phyloP scores from a whole-genome alignment of 73 alveolate species.

The Paramecium primaurelia region DNA sequence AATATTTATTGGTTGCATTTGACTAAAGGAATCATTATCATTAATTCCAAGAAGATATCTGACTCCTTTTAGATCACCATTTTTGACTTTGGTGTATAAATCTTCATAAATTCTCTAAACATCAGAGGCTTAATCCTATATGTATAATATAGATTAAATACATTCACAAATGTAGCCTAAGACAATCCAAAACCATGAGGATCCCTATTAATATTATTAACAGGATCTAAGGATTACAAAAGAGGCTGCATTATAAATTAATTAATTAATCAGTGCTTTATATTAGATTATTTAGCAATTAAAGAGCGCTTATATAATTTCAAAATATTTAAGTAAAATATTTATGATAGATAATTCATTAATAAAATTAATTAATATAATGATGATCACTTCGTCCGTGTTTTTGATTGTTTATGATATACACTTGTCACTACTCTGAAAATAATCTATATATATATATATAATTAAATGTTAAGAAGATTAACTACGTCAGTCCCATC shows the following conservation, averaged over 20 bases:
- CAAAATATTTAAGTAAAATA: background rate
- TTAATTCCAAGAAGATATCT: background rate
- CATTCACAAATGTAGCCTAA: background rate
- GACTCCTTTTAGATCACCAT: background rate
- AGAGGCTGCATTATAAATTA: background rate
- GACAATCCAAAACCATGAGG: background rate
- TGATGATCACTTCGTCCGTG: slow-evolving; percentile 45
- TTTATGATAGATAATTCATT: background rate
- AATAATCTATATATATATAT: background rate
- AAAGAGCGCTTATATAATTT: background rate
- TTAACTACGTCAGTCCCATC: background rate
- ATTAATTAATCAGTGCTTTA: background rate
- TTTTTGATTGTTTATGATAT: slow-evolving; percentile 37
- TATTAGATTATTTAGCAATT: background rate
- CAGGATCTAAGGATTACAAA: background rate
- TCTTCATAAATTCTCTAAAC: background rate
- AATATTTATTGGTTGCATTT: background rate
- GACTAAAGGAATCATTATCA: background rate
- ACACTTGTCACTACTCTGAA: slow-evolving; percentile 55
- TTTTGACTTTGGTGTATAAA: background rate
- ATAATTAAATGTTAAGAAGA: slow-evolving; percentile 11
- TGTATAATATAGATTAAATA: background rate
- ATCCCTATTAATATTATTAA: background rate
- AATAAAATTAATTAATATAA: background rate
- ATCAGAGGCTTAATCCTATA: background rate